Evolutionary conservation across 2,329 filamentous ascomycete genomes (phyloP), one percentile per base, ranked within the genome.

Genomic region (Aspergillus spinulosporus): DNA sequence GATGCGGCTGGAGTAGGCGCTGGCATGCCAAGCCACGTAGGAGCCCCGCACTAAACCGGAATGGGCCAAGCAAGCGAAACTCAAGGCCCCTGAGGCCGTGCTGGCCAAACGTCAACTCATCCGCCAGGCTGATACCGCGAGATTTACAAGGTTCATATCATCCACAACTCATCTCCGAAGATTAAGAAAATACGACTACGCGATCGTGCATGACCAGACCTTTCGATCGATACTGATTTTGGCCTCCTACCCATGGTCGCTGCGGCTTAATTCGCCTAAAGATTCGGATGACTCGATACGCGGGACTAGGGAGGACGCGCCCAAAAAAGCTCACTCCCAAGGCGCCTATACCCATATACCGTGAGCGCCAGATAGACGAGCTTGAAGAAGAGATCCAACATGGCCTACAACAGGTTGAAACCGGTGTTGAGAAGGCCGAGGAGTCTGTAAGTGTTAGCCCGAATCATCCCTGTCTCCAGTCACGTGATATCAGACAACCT

Each of bases 371-470:
- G 72, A 88, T 97, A 77, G 92, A 97, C 72, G 82, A 88, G 69
- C 85, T 92, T 76, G 96, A 97, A 76, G 90, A 96, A 77, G 85
- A 87, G 64, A 85, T 89, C 68, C 87, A 93, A 72, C 89, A 88
- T 66, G 88, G 88, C 73, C 90, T 84, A 80, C 86, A 82, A 78
- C 90, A 88, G 70, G 91, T 97, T 72, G 92, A 94, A 72, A 97
- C 92, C 64, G 94, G 94, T 76, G 94, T 99, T 68, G 94, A 99
- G 77, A 92, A 96, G 74, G 90, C 87, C 63, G 94, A 99, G 78
- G 92, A 97, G 85, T 93, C 93, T 80, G 94, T 97, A 78, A 86
- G 92, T 90, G 62, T 68, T 66, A 21, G 65, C 71, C 65, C 67
- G 65, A 64, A 64, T 58, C 63, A 70, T 67, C 69, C 70, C 68